Conservation (phyloP, 768 basidiomycete species). For the Hirschioporus abietinus region DNA sequence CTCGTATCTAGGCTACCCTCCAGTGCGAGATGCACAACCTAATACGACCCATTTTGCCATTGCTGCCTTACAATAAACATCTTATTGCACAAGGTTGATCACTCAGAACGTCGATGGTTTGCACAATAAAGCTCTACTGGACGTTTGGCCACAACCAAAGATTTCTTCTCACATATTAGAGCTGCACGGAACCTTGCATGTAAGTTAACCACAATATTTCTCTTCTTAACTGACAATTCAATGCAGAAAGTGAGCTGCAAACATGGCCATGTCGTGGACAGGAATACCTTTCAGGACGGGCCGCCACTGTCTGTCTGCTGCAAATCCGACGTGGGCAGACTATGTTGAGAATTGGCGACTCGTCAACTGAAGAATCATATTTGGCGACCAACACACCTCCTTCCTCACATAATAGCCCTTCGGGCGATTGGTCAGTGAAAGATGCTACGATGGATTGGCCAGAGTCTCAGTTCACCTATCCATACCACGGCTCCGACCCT, state of each 20-base stretch:
- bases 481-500: not conserved
- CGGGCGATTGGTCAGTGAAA: constrained; percentile 25
- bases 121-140: constrained; percentile 70
- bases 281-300: constrained; percentile 68
- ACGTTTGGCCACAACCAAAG: constrained; percentile 34
- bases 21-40: constrained; percentile 75
- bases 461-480: not conserved
- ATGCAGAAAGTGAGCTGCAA: constrained; percentile 71
- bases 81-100: constrained; percentile 55
- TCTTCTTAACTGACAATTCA: not conserved
- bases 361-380: constrained; percentile 27
- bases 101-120: constrained; percentile 93
- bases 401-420: constrained; percentile 25
- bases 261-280: constrained; percentile 60
- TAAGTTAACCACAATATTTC: constrained; percentile 25
- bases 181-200: constrained; percentile 86
- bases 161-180: constrained; percentile 56
- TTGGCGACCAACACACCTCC: constrained; percentile 15
- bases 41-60: constrained; percentile 89
- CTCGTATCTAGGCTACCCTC: constrained; percentile 81
- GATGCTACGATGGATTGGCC: not conserved
- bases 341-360: constrained; percentile 44
- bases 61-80: constrained; percentile 72
- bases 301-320: constrained; percentile 57
- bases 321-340: constrained; percentile 75